A percentile compares a stretch with the other conserved stretches of the same genome.
Conservation (phyloP, 177 flowering plant genomes). For the Vitis hybrid region DNA sequence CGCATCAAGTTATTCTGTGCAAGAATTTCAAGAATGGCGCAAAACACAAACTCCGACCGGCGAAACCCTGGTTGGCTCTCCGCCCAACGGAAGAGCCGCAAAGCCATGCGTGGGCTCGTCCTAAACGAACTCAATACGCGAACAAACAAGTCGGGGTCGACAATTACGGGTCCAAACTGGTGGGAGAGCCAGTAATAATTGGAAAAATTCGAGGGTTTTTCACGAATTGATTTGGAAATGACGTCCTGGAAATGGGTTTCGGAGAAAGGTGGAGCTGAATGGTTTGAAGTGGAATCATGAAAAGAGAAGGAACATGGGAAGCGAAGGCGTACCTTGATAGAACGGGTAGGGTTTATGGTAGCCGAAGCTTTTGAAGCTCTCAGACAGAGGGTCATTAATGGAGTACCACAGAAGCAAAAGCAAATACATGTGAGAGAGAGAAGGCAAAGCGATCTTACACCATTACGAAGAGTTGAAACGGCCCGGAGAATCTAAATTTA, state of each 20-base stretch:
- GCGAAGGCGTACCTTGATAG: constrained; percentile 31
- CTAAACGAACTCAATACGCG: constrained; percentile 38
- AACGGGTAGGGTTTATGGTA: background rate
- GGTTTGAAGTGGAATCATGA: constrained; percentile 4
- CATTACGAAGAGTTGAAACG: no score
- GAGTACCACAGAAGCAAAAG: background rate
- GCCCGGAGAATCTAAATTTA: no score
- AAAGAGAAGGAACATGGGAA: constrained; percentile 21
- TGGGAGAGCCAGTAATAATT: constrained; percentile 24
- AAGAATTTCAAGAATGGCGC: constrained; percentile 49
- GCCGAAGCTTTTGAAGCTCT: constrained; percentile 40
- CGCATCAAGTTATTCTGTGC: constrained; percentile 32
- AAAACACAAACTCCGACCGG: constrained; percentile 34
- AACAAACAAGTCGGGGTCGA: constrained; percentile 41
- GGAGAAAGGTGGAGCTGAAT: constrained; percentile 4
- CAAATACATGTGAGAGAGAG: no score
- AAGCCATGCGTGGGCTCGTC: constrained; percentile 38
- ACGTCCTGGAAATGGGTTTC: constrained; percentile 29
- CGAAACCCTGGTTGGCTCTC: constrained; percentile 46
- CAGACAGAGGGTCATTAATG: constrained; percentile 33
- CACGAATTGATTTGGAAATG: constrained; percentile 25
- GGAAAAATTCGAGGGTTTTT: constrained; percentile 27
- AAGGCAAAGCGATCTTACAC: no score
- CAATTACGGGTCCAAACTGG: constrained; percentile 27
- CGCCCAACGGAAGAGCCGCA: constrained; percentile 61